These are phyloP conservation scores for Papiliotrema nemorosa DNA, from an alignment of 1,284 basidiomycete species.

Conservation along the genomic window DNA sequence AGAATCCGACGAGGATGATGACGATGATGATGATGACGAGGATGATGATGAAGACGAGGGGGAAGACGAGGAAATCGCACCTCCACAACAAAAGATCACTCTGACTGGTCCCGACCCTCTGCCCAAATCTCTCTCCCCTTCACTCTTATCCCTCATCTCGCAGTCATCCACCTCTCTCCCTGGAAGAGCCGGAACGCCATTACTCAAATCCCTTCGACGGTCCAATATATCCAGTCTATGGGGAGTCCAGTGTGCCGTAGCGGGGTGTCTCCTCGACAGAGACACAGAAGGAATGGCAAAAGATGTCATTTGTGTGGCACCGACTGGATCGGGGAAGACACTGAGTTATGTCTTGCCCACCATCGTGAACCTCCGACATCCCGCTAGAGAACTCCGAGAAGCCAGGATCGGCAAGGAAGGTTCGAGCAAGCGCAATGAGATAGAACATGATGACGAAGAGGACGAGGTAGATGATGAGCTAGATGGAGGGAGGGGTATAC, in stretches of 20 bases:
- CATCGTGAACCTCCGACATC: slow-evolving; percentile 63
- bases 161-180: slow-evolving; percentile 30
- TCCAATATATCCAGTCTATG: slow-evolving; percentile 34
- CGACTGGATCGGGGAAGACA: slow-evolving; percentile 93
- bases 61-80: slow-evolving; percentile 20
- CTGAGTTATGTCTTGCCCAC: slow-evolving; percentile 82
- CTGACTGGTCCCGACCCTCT: slow-evolving; percentile 43
- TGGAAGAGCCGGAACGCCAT: slow-evolving; percentile 25
- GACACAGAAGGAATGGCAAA: no score
- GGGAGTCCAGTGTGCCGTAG: slow-evolving; percentile 43
- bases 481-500: slow-evolving; percentile 37
- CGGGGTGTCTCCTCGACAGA: slow-evolving; percentile 50
- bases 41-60: slow-evolving; percentile 13
- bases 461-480: background rate
- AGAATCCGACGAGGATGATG: slow-evolving; percentile 20
- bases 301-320: slow-evolving; percentile 86
- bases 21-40: slow-evolving; percentile 21
- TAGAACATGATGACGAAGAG: slow-evolving; percentile 35
- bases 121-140: slow-evolving; percentile 39
- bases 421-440: no score
- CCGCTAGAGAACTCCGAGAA: slow-evolving; percentile 50
- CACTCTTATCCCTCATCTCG: slow-evolving; percentile 38
- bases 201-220: slow-evolving; percentile 21
- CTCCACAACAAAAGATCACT: slow-evolving; percentile 48
- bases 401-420: no score